These are phyloP conservation scores for Wickerhamomyces ciferrii DNA, from an alignment of 805 yeast species.

Conservation along the genomic window DNA sequence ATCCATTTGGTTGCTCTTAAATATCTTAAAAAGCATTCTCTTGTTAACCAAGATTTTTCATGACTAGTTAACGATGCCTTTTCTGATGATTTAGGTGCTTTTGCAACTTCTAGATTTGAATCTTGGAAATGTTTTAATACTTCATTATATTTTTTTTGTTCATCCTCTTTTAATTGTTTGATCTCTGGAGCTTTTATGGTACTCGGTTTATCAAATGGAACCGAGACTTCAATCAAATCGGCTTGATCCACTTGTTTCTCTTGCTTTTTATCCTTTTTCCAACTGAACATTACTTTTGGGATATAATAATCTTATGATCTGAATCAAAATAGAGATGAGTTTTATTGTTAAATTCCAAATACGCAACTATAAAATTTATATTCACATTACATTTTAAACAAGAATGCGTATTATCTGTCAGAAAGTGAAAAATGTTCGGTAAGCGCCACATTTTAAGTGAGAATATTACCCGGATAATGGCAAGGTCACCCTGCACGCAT, in stretches of 20 bases:
- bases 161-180: constrained; percentile 39
- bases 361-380: neutral
- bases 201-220: constrained; percentile 56
- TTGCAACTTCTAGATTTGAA: constrained; percentile 45
- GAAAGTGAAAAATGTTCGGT: neutral
- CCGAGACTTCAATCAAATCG: constrained; percentile 23
- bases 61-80: constrained; percentile 38
- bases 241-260: constrained; percentile 11
- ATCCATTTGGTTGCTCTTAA: constrained; percentile 94
- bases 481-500: too few species aligned
- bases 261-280: neutral
- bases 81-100: constrained; percentile 10
- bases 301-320: neutral
- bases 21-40: constrained; percentile 87
- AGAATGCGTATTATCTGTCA: neutral
- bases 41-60: constrained; percentile 90
- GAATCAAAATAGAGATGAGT: neutral
- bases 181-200: constrained; percentile 43
- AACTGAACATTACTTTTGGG: neutral
- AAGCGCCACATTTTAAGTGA: neutral
- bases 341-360: neutral
- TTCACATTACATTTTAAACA: too few species aligned
- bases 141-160: constrained; percentile 48
- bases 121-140: constrained; percentile 57
- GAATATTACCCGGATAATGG: too few species aligned